Evolutionary conservation across 2,329 filamentous ascomycete genomes (phyloP).

Genomic region (Dactylellina sp.): DNA sequence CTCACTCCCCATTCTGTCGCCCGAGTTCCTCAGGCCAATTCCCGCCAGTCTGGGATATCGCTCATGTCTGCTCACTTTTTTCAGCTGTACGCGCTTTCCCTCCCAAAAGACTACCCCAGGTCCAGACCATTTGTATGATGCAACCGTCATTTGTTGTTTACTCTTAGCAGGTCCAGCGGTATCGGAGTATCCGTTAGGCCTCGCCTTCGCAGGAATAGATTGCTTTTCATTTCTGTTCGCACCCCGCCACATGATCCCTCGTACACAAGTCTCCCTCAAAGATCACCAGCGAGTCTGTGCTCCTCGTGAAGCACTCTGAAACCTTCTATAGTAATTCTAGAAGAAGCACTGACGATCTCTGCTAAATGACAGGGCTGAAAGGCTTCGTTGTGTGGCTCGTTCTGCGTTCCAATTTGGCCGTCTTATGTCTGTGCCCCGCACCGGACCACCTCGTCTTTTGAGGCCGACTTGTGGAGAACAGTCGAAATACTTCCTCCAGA

Average conservation of each 20-base stretch:
- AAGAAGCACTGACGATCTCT: constrained; percentile 52
- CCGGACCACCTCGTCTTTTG: constrained; percentile 8
- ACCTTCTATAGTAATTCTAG: constrained; percentile 54
- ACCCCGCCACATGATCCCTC: constrained; percentile 15
- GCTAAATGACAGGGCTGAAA: constrained; percentile 54
- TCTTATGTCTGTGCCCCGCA: constrained; percentile 53
- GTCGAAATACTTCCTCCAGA: constrained; percentile 23
- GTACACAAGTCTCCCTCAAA: neutral
- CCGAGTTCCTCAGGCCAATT: constrained; percentile 30
- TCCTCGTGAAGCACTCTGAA: constrained; percentile 46
- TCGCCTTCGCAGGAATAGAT: neutral
- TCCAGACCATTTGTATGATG: constrained; percentile 12
- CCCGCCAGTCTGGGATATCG: constrained; percentile 55
- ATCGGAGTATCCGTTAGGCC: constrained; percentile 29
- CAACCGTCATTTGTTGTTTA: constrained; percentile 9
- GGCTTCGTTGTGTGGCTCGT: constrained; percentile 47
- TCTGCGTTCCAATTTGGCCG: constrained; percentile 29
- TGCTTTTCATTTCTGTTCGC: too few species aligned
- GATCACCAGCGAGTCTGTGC: constrained; percentile 34
- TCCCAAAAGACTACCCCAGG: constrained; percentile 26
- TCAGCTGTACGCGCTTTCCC: constrained; percentile 38
- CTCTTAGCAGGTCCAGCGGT: constrained; percentile 17
- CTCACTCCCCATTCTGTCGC: constrained; percentile 27
- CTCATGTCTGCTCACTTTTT: constrained; percentile 53
- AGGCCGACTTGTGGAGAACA: constrained; percentile 25